These are phyloP conservation scores for Aspergillus ochraceus DNA, from an alignment of 2,329 filamentous ascomycete genomes.

Conservation along the genomic window DNA sequence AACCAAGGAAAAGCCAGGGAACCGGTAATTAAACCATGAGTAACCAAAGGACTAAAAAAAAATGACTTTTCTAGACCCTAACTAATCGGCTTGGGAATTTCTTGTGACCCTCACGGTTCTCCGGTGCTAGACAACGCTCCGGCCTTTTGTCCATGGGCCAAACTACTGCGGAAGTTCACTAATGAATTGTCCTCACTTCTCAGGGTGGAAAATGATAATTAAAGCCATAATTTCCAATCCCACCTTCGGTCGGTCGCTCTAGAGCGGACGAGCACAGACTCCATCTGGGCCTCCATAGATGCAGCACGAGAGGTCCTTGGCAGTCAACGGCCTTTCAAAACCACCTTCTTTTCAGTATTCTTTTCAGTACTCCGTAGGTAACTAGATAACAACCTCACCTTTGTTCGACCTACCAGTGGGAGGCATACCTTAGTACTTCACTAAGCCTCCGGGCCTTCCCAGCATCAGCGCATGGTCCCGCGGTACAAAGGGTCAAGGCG, in stretches of 20 bases:
- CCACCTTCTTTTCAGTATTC: not conserved
- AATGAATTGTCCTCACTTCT: not conserved
- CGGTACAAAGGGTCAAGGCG: constrained; percentile 2
- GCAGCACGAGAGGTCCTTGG: constrained; percentile 15
- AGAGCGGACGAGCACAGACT: constrained; percentile 15
- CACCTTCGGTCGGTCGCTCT: constrained; percentile 10
- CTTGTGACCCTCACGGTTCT: not conserved
- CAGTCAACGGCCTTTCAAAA: constrained; percentile 11
- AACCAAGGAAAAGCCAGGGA: not conserved
- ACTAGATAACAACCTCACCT: not conserved
- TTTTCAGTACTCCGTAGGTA: not conserved
- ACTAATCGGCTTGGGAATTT: constrained; percentile 3
- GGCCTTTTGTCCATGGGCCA: not conserved
- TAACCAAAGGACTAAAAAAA: not conserved
- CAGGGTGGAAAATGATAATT: too few species aligned
- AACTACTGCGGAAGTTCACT: not conserved
- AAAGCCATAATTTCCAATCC: not conserved
- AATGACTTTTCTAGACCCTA: constrained; percentile 1
- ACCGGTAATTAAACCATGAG: not conserved
- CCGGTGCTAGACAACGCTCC: not conserved
- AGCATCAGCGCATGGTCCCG: not conserved
- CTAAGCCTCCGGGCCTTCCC: not conserved
- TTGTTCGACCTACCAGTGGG: not conserved
- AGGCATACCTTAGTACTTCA: not conserved
- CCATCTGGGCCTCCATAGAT: constrained; percentile 14